Evolutionary conservation across 139 green algal species (phyloP).

Genomic region (Chlamydomonas asymmetrica): DNA sequence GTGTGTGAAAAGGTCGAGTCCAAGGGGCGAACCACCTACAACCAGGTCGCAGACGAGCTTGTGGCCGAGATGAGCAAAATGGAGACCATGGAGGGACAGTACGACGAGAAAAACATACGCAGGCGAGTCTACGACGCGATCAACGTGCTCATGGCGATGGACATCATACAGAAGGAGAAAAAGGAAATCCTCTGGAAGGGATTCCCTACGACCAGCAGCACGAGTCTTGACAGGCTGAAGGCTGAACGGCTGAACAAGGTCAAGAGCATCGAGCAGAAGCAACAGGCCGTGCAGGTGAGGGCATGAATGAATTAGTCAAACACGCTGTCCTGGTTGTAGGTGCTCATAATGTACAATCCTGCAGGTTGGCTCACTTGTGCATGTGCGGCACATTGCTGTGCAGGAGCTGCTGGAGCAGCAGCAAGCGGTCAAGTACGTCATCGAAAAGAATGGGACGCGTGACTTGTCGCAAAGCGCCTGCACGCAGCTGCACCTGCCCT

Average conservation of each 20-base stretch:
- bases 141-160: conserved; percentile 96
- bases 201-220: conserved; percentile 32
- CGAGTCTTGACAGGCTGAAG: conserved; percentile 37
- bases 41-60: conserved; percentile 95
- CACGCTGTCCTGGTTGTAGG: too few species aligned
- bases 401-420: conserved; percentile 76
- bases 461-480: conserved; percentile 13
- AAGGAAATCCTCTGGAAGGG: conserved; percentile 71
- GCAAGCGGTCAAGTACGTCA: conserved; percentile 63
- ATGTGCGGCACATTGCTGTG: not conserved
- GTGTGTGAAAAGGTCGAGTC: conserved; percentile 92
- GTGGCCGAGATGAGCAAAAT: conserved; percentile 62
- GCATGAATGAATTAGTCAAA: too few species aligned
- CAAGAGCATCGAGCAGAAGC: conserved; percentile 52
- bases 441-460: conserved; percentile 60
- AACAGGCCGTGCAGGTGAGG: conserved; percentile 47
- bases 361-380: not conserved
- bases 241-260: conserved; percentile 34
- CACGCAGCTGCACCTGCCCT: conserved; percentile 82
- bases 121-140: conserved; percentile 97
- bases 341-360: too few species aligned
- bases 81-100: conserved; percentile 17
- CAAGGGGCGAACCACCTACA: conserved; percentile 89
- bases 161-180: conserved; percentile 92
- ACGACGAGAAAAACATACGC: conserved; percentile 36